These are phyloP conservation scores for Tylopilus plumbeoviolaceoides DNA, from an alignment of 768 basidiomycete genomes.

Conservation along the genomic window DNA sequence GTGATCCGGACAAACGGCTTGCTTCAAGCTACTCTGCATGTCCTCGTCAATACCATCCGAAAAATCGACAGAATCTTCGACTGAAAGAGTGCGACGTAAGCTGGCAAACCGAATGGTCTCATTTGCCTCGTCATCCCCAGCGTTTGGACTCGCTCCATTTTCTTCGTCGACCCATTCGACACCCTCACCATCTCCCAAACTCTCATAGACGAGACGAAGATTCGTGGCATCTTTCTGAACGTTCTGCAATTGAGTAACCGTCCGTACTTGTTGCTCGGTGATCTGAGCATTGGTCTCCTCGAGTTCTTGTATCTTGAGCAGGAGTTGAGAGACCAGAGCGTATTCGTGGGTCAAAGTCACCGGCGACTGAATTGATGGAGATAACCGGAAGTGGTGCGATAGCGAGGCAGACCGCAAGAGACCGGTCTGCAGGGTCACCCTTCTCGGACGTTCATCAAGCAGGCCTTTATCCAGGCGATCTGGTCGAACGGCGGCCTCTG, in stretches of 20 bases:
- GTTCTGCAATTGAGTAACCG: conserved; percentile 55
- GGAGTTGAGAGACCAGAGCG: conserved; percentile 63
- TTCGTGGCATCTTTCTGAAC: conserved; percentile 71
- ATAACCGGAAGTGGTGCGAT: conserved; percentile 16
- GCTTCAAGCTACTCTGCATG: conserved; percentile 26
- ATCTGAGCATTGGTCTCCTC: conserved; percentile 71
- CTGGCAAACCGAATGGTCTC: conserved; percentile 31
- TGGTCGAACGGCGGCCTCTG: conserved; percentile 21
- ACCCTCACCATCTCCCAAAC: conserved; percentile 51
- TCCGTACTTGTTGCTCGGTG: conserved; percentile 58
- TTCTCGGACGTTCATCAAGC: conserved; percentile 16
- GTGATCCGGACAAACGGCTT: conserved; percentile 10
- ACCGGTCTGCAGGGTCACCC: conserved; percentile 16
- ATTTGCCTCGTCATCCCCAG: conserved; percentile 28
- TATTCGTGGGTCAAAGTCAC: conserved; percentile 35
- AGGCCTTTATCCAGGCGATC: conserved; percentile 5
- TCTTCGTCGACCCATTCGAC: conserved; percentile 41
- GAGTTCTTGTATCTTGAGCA: conserved; percentile 72
- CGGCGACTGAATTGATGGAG: conserved; percentile 9
- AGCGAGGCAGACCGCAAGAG: conserved; percentile 26
- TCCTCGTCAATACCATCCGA: conserved; percentile 15
- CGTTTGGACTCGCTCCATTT: conserved; percentile 30
- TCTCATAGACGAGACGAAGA: conserved; percentile 68
- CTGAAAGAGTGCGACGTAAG: conserved; percentile 24
- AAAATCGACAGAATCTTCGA: conserved; percentile 22